Conservation (phyloP, 2,329 filamentous ascomycete species). For the Diaporthe citriasiana region DNA sequence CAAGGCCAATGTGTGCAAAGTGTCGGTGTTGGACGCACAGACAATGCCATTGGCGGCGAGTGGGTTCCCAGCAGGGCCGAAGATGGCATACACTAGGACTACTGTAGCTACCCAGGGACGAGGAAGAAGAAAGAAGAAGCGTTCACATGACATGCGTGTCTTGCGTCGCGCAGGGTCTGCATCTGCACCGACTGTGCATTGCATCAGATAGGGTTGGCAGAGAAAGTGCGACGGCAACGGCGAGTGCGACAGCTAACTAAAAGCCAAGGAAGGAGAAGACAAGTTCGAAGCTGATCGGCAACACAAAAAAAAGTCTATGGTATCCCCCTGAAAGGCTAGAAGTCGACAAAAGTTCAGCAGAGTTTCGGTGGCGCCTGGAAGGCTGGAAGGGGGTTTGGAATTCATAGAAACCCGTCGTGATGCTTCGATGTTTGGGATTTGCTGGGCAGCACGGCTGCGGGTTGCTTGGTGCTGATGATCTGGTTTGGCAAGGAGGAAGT, state of each 20-base stretch:
- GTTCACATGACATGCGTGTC: slow-evolving; percentile 31
- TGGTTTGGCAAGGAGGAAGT: not conserved
- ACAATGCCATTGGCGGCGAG: slow-evolving; percentile 22
- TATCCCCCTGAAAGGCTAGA: not conserved
- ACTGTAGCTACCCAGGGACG: not conserved
- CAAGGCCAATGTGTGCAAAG: slow-evolving; percentile 5
- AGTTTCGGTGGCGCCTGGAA: slow-evolving; percentile 9
- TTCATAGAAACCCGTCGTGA: not conserved
- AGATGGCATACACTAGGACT: not conserved
- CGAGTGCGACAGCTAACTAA: not conserved
- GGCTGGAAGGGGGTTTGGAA: not conserved
- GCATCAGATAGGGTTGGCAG: slow-evolving; percentile 27
- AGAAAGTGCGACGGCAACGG: slow-evolving; percentile 16
- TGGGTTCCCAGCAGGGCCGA: not conserved
- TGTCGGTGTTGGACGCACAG: slow-evolving; percentile 23
- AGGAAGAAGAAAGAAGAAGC: slow-evolving; percentile 1
- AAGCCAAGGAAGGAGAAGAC: not conserved
- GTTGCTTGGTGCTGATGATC: not conserved
- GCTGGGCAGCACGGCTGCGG: not conserved
- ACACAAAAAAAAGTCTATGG: slow-evolving; percentile 5
- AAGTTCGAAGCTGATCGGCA: not conserved
- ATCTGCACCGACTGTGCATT: slow-evolving; percentile 39
- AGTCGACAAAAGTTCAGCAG: slow-evolving; percentile 4
- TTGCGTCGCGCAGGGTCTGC: slow-evolving; percentile 32
- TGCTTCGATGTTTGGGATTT: slow-evolving; percentile 10